Evolutionary conservation across 225 moss, liverwort and hornwort species (phyloP).

Genomic region (Sphagnum tenellum): DNA sequence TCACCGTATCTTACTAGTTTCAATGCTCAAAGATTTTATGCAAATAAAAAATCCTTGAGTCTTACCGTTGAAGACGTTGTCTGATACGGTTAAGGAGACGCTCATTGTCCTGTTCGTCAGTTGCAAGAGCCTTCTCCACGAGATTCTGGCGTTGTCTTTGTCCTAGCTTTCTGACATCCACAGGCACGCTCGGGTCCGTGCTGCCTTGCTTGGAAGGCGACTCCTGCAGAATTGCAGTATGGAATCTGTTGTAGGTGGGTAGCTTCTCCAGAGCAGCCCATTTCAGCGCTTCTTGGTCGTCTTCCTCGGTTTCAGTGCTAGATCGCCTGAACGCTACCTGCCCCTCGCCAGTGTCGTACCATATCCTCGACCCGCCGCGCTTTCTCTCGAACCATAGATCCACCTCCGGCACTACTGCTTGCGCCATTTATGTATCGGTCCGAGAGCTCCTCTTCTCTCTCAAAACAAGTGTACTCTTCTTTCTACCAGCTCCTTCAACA

Average conservation of each 20-base stretch:
- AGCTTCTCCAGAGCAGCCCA: conserved; percentile 59
- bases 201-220: conserved; percentile 3
- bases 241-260: conserved; percentile 46
- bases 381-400: conserved; percentile 49
- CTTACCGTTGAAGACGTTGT: conserved; percentile 38
- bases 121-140: conserved; percentile 51
- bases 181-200: not conserved
- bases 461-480: too few relatives aligned
- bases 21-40: not conserved
- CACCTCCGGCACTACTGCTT: conserved; percentile 31
- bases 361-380: conserved; percentile 40
- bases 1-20: not conserved
- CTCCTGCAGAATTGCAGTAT: conserved; percentile 23
- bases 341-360: conserved; percentile 36
- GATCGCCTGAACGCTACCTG: conserved; percentile 18
- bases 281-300: conserved; percentile 37
- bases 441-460: too few relatives aligned
- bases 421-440: conserved; percentile 19
- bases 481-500: too few relatives aligned
- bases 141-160: conserved; percentile 44
- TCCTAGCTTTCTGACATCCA: conserved; percentile 31
- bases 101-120: conserved; percentile 59
- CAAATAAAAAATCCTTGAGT: not conserved
- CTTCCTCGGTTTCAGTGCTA: conserved; percentile 17
- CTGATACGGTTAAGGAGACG: conserved; percentile 37